phyloP scores from a whole-genome alignment of 768 basidiomycete species.

The Mycena rebaudengoi region DNA sequence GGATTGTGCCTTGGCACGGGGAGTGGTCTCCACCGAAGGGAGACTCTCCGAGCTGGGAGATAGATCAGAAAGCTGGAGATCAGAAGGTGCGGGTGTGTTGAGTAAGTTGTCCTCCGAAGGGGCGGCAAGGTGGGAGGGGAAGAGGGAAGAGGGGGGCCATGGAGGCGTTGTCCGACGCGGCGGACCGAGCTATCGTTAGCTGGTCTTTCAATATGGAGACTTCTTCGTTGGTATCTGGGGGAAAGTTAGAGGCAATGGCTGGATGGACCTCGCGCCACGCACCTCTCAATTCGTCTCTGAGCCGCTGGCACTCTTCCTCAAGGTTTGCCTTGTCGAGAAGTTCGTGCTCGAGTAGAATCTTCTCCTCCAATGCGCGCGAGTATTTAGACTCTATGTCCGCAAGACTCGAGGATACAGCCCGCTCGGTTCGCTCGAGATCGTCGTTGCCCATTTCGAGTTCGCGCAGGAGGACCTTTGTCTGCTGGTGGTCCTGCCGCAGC shows the following conservation, averaged over 20 bases:
- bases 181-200: conserved; percentile 45
- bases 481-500: conserved; percentile 77
- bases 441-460: conserved; percentile 98
- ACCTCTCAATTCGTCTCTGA: conserved; percentile 96
- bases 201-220: conserved; percentile 85
- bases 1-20: conserved; percentile 51
- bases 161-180: conserved; percentile 33
- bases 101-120: conserved; percentile 66
- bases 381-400: conserved; percentile 90
- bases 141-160: conserved; percentile 43
- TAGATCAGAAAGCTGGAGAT: conserved; percentile 68
- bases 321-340: conserved; percentile 88
- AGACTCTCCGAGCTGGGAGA: conserved; percentile 52
- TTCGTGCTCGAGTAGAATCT: conserved; percentile 96
- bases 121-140: conserved; percentile 36
- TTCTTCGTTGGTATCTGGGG: conserved; percentile 84
- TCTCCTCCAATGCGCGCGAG: conserved; percentile 92
- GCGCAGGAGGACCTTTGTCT: conserved; percentile 75
- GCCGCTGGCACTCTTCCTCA: conserved; percentile 90
- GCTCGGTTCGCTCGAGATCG: conserved; percentile 94
- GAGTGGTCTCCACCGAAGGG: conserved; percentile 46
- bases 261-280: conserved; percentile 25
- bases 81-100: conserved; percentile 63
- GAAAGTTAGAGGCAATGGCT: conserved; percentile 3
- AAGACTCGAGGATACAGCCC: conserved; percentile 83